Percentiles rank a stretch among this genome's conserved stretches.
phyloP scores from a whole-genome alignment of 257 asterid species.

The Plantago elongata region DNA sequence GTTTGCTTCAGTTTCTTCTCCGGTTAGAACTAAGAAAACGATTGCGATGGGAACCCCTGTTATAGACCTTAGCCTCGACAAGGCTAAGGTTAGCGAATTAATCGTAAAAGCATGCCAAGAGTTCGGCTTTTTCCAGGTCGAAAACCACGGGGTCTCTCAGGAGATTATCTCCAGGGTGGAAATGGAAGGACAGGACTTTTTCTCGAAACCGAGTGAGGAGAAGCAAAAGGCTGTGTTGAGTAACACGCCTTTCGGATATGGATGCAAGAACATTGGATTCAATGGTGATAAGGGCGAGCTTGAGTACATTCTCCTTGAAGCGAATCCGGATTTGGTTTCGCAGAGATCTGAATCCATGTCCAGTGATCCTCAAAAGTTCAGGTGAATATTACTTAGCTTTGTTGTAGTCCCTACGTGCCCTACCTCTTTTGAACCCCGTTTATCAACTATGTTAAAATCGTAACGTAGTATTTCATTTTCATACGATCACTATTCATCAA shows the following conservation, averaged over 20 bases:
- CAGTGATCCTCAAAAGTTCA: constrained; percentile 36
- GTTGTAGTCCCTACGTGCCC: no score
- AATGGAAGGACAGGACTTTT: constrained; percentile 37
- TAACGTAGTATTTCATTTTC: no score
- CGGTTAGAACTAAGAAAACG: constrained; percentile 29
- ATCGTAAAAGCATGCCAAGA: constrained; percentile 53
- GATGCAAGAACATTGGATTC: constrained; percentile 63
- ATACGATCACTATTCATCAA: no score
- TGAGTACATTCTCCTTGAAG: constrained; percentile 54
- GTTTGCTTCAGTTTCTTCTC: constrained; percentile 32
- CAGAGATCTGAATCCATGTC: constrained; percentile 40
- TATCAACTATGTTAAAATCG: no score
- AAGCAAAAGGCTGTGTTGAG: constrained; percentile 45
- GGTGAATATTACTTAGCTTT: constrained; percentile 26
- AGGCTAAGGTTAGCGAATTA: constrained; percentile 26
- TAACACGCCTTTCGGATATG: constrained; percentile 63
- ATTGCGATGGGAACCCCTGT: constrained; percentile 40
- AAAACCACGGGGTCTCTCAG: constrained; percentile 50
- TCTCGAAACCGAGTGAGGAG: constrained; percentile 36
- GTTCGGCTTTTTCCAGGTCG: constrained; percentile 56
- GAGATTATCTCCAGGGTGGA: constrained; percentile 43
- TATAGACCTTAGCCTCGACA: constrained; percentile 42
- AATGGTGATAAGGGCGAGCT: constrained; percentile 77
- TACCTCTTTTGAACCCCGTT: no score
- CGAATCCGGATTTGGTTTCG: constrained; percentile 33